Percentiles rank a stretch among this genome's conserved stretches.
phyloP scores from a whole-genome alignment of 139 green algal genomes.

The Marvania coccoides region DNA sequence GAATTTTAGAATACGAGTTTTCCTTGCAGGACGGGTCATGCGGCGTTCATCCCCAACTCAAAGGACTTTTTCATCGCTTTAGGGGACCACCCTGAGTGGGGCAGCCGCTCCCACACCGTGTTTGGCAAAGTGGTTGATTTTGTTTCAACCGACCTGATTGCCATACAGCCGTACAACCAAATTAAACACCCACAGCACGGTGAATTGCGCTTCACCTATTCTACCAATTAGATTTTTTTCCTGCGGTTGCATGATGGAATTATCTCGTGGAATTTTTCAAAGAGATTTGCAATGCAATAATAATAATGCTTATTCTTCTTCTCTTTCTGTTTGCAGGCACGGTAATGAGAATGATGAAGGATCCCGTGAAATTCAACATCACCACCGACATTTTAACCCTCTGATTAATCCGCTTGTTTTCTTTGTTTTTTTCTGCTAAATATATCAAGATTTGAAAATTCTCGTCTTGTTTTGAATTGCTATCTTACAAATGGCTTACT shows the following conservation, averaged over 20 bases:
- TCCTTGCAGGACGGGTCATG: slow-evolving; percentile 27
- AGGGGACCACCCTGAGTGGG: slow-evolving; percentile 39
- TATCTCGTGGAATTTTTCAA: no score
- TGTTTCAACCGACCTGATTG: slow-evolving; percentile 2
- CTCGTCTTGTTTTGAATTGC: no score
- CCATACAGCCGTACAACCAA: background rate
- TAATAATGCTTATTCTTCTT: no score
- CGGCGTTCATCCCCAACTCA: slow-evolving; percentile 36
- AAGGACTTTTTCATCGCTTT: slow-evolving; percentile 49
- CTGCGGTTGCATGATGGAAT: no score
- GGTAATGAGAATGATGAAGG: slow-evolving; percentile 7
- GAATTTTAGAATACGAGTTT: background rate
- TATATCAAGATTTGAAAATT: no score
- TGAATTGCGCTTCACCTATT: background rate
- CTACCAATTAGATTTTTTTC: background rate
- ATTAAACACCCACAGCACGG: slow-evolving; percentile 1
- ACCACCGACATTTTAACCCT: background rate
- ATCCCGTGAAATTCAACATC: background rate
- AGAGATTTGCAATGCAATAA: no score
- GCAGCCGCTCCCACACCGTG: slow-evolving; percentile 29
- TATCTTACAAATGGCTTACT: no score
- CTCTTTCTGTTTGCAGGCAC: background rate
- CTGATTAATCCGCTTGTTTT: no score
- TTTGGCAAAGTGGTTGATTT: slow-evolving; percentile 12
- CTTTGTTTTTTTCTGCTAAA: no score